Percentiles rank a stretch among this genome's conserved stretches.
Conservation (phyloP, 176 grass and related monocot species). For the Carex scoparia region DNA sequence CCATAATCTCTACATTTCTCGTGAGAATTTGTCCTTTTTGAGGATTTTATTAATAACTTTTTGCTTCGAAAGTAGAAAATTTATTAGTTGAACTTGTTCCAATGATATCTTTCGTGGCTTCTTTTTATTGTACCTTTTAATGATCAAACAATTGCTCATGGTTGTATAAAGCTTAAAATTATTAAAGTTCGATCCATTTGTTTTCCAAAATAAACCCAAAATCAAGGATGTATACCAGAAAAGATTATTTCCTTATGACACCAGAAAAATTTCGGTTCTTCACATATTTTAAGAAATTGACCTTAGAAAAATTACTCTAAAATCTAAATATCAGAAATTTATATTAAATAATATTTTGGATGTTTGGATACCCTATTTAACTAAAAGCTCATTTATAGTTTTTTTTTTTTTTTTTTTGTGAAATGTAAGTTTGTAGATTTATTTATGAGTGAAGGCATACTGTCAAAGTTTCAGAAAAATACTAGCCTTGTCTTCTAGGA, state of each 20-base stretch:
- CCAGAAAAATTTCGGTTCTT: background rate
- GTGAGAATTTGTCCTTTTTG: slow-evolving; percentile 39
- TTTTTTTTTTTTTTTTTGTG: background rate
- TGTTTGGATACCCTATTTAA: background rate
- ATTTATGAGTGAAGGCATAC: background rate
- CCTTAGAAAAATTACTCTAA: background rate
- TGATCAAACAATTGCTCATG: background rate
- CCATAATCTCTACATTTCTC: slow-evolving; percentile 87
- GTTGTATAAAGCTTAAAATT: background rate
- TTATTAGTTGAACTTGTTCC: too few relatives aligned
- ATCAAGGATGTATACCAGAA: background rate
- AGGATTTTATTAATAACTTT: background rate
- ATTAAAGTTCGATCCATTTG: background rate
- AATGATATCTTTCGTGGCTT: too few relatives aligned
- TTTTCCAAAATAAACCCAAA: background rate
- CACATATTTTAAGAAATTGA: background rate
- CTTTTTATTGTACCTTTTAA: background rate
- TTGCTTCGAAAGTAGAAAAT: too few relatives aligned
- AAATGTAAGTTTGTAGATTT: too few relatives aligned
- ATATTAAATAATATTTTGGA: background rate
- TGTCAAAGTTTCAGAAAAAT: slow-evolving; percentile 1
- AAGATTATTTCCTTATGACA: background rate
- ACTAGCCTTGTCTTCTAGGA: background rate
- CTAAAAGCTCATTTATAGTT: background rate
- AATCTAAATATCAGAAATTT: background rate